These are phyloP conservation scores for Pyrus communis DNA, from an alignment of 306 rosid species.

Conservation along the genomic window DNA sequence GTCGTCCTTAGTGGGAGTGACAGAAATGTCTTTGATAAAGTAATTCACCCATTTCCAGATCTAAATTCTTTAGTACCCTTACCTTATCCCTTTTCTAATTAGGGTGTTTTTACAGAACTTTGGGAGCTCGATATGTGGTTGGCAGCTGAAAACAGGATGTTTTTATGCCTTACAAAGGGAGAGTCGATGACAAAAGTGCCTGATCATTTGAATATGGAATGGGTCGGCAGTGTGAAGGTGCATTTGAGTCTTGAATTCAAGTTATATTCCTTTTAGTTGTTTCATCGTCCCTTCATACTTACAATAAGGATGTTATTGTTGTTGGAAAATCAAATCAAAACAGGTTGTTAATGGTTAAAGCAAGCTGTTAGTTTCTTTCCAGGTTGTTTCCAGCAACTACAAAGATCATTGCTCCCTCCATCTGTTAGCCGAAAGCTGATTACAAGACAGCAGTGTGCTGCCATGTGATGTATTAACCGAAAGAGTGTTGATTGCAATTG, in stretches of 20 bases:
- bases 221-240: conserved; percentile 89
- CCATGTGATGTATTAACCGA: too few relatives aligned
- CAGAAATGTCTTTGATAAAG: conserved; percentile 59
- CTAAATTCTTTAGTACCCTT: conserved; percentile 8
- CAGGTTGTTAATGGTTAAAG: too few relatives aligned
- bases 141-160: conserved; percentile 98
- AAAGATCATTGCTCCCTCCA: too few relatives aligned
- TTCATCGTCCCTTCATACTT: conserved; percentile 14
- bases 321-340: too few relatives aligned
- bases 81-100: conserved; percentile 17
- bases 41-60: conserved; percentile 28
- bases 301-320: conserved; percentile 10
- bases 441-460: too few relatives aligned
- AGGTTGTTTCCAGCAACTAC: too few relatives aligned
- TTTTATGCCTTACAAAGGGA: conserved; percentile 48
- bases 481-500: too few relatives aligned
- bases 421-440: too few relatives aligned
- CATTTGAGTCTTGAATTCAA: conserved; percentile 5
- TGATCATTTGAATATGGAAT: conserved; percentile 87
- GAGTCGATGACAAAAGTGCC: conserved; percentile 99
- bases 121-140: conserved; percentile 76
- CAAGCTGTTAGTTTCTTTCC: too few relatives aligned
- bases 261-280: conserved; percentile 4
- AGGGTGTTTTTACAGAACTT: conserved; percentile 50
- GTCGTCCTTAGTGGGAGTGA: conserved; percentile 86